A percentile compares a stretch with the other conserved stretches of the same genome.
Evolutionary conservation across 2,329 filamentous ascomycete species (phyloP).

Genomic region (Huntiella savannae): DNA sequence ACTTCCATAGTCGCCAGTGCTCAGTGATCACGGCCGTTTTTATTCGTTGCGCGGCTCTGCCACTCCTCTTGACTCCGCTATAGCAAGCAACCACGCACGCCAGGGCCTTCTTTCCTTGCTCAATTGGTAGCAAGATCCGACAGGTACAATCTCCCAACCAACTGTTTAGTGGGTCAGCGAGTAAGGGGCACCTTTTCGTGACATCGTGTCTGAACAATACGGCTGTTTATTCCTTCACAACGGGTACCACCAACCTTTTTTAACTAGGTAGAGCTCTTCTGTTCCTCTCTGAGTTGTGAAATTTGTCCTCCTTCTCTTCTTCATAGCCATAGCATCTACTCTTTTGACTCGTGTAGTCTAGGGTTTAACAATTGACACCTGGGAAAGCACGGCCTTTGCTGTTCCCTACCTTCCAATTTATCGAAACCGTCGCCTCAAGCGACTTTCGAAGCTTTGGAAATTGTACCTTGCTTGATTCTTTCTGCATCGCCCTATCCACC

Average conservation of each 20-base stretch:
- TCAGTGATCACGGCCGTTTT: no score
- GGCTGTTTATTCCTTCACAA: constrained; percentile 1
- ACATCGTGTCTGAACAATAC: constrained; percentile 10
- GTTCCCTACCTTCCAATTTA: no score
- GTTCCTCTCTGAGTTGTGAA: not conserved
- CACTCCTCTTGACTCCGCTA: no score
- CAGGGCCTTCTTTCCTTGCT: not conserved
- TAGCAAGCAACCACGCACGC: not conserved
- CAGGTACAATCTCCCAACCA: not conserved
- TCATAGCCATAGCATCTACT: constrained; percentile 4
- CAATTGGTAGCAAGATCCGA: no score
- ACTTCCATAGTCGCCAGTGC: no score
- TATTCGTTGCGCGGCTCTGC: no score
- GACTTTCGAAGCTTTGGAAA: no score
- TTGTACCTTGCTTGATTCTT: no score
- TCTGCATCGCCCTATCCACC: no score
- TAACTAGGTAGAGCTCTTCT: not conserved
- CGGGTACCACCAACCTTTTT: not conserved
- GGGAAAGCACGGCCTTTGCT: no score
- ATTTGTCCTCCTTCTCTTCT: constrained; percentile 1
- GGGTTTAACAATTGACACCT: no score
- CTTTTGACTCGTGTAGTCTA: not conserved
- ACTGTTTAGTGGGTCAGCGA: constrained; percentile 10
- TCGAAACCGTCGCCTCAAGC: no score
- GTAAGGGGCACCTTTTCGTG: constrained; percentile 9